Conservation (phyloP, 2,329 filamentous ascomycete species). For the Penicillium sp. region DNA sequence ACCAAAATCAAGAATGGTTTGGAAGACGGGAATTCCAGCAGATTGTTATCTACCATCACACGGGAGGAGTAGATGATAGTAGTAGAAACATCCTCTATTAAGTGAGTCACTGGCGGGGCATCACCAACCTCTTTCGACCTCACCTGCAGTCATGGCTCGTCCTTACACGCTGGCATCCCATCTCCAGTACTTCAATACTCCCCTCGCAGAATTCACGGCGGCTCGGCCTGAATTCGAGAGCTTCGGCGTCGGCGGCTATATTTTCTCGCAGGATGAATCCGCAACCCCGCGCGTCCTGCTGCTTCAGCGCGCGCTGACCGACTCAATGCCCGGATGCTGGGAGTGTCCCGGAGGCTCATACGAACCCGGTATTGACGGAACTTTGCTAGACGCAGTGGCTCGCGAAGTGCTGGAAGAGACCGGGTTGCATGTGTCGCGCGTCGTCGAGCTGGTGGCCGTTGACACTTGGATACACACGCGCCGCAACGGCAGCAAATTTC, state of each 20-base stretch:
- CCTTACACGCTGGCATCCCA: slow-evolving; percentile 28
- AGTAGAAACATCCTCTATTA: neutral
- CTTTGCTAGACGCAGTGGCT: slow-evolving; percentile 47
- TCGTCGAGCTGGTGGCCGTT: slow-evolving; percentile 41
- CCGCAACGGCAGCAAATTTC: slow-evolving; percentile 14
- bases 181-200: slow-evolving; percentile 27
- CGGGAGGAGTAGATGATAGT: too few relatives aligned
- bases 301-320: slow-evolving; percentile 42
- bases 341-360: slow-evolving; percentile 51
- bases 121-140: neutral
- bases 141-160: slow-evolving; percentile 8
- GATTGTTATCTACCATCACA: too few relatives aligned
- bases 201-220: slow-evolving; percentile 25
- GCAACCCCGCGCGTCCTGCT: slow-evolving; percentile 36
- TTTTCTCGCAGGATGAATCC: slow-evolving; percentile 23
- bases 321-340: slow-evolving; percentile 43
- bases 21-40: too few relatives aligned
- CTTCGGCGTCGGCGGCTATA: slow-evolving; percentile 28
- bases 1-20: too few relatives aligned
- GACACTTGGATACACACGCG: slow-evolving; percentile 31
- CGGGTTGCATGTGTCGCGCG: slow-evolving; percentile 43
- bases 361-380: slow-evolving; percentile 43
- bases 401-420: slow-evolving; percentile 52
- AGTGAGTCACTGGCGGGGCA: neutral
- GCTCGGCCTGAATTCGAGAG: slow-evolving; percentile 27